Conservation (phyloP, 2,329 filamentous ascomycete species). For the Aspergillus arachidicola region DNA sequence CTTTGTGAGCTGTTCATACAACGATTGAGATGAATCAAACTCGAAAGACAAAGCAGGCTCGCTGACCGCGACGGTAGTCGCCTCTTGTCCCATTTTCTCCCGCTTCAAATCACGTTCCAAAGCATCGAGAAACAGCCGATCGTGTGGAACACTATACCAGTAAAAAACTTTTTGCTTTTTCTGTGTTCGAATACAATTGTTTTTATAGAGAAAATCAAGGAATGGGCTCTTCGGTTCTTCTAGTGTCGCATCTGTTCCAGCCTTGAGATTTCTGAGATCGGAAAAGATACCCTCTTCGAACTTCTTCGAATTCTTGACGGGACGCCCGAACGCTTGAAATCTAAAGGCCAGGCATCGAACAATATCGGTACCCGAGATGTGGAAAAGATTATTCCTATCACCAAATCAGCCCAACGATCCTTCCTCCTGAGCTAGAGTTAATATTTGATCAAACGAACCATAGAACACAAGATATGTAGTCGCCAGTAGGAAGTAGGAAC, state of each 20-base stretch:
- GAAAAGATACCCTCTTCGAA: slow-evolving; percentile 99
- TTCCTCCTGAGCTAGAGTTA: slow-evolving; percentile 11
- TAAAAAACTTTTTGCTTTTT: slow-evolving; percentile 99
- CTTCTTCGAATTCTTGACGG: slow-evolving; percentile 99
- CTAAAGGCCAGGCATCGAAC: slow-evolving; percentile 96
- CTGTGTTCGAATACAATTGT: slow-evolving; percentile 99
- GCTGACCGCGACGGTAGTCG: slow-evolving; percentile 93
- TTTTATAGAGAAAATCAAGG: slow-evolving; percentile 99
- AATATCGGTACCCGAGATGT: slow-evolving; percentile 98
- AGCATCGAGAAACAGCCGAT: slow-evolving; percentile 94
- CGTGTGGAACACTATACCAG: slow-evolving; percentile 99
- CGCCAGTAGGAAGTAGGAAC: slow-evolving; percentile 92
- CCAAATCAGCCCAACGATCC: slow-evolving; percentile 17
- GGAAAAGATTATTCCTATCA: slow-evolving; percentile 91
- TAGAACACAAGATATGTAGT: slow-evolving; percentile 97
- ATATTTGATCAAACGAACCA: slow-evolving; percentile 60
- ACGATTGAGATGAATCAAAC: slow-evolving; percentile 97
- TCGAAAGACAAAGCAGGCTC: slow-evolving; percentile 98
- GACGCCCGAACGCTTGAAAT: slow-evolving; percentile 97
- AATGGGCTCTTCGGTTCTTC: slow-evolving; percentile 99
- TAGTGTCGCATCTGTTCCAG: slow-evolving; percentile 93
- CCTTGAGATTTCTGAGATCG: slow-evolving; percentile 95
- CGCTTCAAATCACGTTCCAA: slow-evolving; percentile 96
- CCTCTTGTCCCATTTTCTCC: slow-evolving; percentile 99
- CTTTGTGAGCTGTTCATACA: slow-evolving; percentile 99